Evolutionary conservation across 225 moss, liverwort and hornwort species (phyloP), one percentile per base, ranked within the genome.

Genomic region (Pseudisothecium myosuroides): DNA sequence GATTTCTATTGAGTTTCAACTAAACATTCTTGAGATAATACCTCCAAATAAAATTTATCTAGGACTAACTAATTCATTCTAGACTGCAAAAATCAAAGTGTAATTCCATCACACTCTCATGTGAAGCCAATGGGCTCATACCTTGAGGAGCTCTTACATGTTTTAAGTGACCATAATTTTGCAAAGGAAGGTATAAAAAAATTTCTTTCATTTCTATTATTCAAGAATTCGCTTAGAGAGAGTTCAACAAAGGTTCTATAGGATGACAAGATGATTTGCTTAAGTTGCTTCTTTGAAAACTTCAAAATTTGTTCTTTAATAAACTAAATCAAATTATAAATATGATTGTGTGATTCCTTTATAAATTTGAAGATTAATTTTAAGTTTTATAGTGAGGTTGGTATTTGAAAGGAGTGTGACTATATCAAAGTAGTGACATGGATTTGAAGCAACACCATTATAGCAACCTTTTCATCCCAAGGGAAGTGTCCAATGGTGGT

Each of bases 41-140:
- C 1, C 1, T 0, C 1, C 6, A 17, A 26, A 43, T 22, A 14
- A 31, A 10, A 41, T 14, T 23, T 39, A 43, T 73, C 2, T 15
- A 11, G 2, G 29, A 2, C 3, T 26, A 52, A 36, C 10, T 36
- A 29, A 19, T 1, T 4, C 19, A 5, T 47, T 50, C 0, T 32
- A 45, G 6, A 61, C 45, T 63, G 5, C 1, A 28, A 0, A 2
- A 32, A 45, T 22, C 8, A 34, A 45, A 43, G 12, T 45, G 4
- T 17, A 1, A 34, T 21, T 43, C 1, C 1, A 3, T 26, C 7
- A 64, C 47, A 82, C 1, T 36, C 2, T 47, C 7, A 19, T 49
- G 3, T 43, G 5, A 29, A 56, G 11, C 64, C 17, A 64, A 50
- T 36, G 34, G 34, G 3, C 12, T 59, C 14, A 17, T 32, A 31